phyloP scores from a whole-genome alignment of 345 rosid genomes.

The Geranium rotundifolium region DNA sequence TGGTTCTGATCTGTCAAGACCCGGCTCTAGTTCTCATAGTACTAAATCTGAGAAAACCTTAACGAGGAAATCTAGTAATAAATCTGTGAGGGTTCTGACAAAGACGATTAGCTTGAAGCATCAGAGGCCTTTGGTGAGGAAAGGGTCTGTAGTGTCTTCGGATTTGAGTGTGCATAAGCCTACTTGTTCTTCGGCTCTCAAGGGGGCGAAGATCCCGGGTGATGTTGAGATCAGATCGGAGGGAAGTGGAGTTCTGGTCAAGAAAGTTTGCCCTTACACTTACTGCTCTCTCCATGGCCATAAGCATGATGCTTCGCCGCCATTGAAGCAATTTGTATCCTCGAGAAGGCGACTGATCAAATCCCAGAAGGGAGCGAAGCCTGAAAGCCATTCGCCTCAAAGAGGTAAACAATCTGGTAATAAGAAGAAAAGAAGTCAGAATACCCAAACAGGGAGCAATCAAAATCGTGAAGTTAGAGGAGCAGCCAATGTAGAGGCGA shows the following conservation, averaged over 20 bases:
- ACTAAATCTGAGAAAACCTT: conserved; percentile 3
- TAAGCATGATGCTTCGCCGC: conserved; percentile 35
- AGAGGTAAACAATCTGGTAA: conserved; percentile 23
- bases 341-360: conserved; percentile 41
- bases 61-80: neutral
- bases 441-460: too few species aligned
- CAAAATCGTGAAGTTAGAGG: conserved; percentile 8
- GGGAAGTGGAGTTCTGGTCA: conserved; percentile 15
- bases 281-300: conserved; percentile 91
- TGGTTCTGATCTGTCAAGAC: conserved; percentile 9
- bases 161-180: conserved; percentile 29
- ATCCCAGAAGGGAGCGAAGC: conserved; percentile 40
- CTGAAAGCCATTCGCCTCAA: conserved; percentile 17
- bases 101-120: conserved; percentile 41
- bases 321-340: conserved; percentile 51
- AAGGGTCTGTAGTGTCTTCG: conserved; percentile 13
- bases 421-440: conserved; percentile 18
- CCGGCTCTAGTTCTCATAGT: too few species aligned
- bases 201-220: conserved; percentile 42
- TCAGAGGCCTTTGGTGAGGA: conserved; percentile 22
- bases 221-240: conserved; percentile 21
- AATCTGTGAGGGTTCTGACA: conserved; percentile 26
- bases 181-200: conserved; percentile 80
- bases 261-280: conserved; percentile 50
- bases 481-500: conserved; percentile 5